These are phyloP conservation scores for Pistacia integerrima DNA, from an alignment of 345 rosid genomes.

Conservation along the genomic window DNA sequence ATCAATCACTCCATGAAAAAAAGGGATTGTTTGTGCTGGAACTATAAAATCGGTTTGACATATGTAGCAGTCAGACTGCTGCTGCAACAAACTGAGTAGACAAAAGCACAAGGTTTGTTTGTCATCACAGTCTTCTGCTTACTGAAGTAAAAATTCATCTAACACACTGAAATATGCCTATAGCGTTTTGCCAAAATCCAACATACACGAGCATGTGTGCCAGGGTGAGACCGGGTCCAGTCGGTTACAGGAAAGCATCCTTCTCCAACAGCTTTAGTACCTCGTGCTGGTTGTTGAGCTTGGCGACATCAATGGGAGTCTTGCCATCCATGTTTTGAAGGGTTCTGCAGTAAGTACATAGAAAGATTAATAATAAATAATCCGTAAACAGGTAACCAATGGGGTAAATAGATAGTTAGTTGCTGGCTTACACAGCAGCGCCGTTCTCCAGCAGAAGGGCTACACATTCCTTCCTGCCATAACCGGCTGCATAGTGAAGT, in stretches of 20 bases:
- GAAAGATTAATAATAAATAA: background rate
- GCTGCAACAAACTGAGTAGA: background rate
- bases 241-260: slow-evolving; percentile 81
- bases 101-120: background rate
- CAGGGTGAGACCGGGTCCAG: background rate
- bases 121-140: background rate
- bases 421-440: slow-evolving; percentile 89
- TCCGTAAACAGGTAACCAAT: background rate
- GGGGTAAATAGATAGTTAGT: background rate
- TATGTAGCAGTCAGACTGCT: background rate
- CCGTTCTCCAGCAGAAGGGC: slow-evolving; percentile 87
- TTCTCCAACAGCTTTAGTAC: slow-evolving; percentile 93
- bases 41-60: background rate
- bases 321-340: slow-evolving; percentile 96
- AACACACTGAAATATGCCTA: slow-evolving; percentile 16
- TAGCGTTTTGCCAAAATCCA: slow-evolving; percentile 14
- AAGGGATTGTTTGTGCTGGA: background rate
- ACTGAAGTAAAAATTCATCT: background rate
- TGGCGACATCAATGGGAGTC: slow-evolving; percentile 96
- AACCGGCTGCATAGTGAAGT: slow-evolving; percentile 96
- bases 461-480: slow-evolving; percentile 95
- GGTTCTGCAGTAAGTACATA: slow-evolving; percentile 47
- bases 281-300: slow-evolving; percentile 88
- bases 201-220: slow-evolving; percentile 14
- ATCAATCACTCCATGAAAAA: background rate